These are phyloP conservation scores for Thermothelomyces thermophilus DNA, from an alignment of 2,329 filamentous ascomycete genomes.

Conservation along the genomic window DNA sequence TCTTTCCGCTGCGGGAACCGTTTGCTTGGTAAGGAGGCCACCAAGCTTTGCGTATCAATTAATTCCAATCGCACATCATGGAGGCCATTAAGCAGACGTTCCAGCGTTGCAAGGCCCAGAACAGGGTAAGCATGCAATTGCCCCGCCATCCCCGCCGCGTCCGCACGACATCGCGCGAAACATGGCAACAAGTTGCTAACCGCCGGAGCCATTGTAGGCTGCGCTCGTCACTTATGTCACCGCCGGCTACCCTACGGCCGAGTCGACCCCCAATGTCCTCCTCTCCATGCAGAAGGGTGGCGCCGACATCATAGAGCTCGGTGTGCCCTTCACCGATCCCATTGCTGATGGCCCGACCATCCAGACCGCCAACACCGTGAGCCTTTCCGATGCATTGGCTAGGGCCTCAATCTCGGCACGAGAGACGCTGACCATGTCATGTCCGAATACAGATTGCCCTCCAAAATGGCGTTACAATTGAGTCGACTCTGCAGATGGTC, in stretches of 20 bases:
- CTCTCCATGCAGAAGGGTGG: slow-evolving; percentile 89
- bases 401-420: slow-evolving; percentile 67
- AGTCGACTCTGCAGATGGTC: slow-evolving; percentile 74
- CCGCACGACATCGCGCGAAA: too few relatives aligned
- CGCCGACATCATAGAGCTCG: slow-evolving; percentile 94
- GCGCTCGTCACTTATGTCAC: slow-evolving; percentile 96
- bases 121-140: slow-evolving; percentile 40
- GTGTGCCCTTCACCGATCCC: slow-evolving; percentile 93
- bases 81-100: slow-evolving; percentile 55
- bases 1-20: neutral
- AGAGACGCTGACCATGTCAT: slow-evolving; percentile 46
- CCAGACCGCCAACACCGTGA: slow-evolving; percentile 84
- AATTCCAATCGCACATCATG: slow-evolving; percentile 35
- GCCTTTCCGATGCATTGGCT: slow-evolving; percentile 44
- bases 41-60: slow-evolving; percentile 5
- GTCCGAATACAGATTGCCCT: slow-evolving; percentile 52
- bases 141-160: slow-evolving; percentile 25
- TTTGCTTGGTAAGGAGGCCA: neutral
- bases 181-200: slow-evolving; percentile 1
- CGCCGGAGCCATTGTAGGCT: slow-evolving; percentile 43
- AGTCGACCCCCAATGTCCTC: slow-evolving; percentile 76
- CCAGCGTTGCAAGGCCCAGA: slow-evolving; percentile 52
- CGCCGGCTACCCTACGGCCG: slow-evolving; percentile 79
- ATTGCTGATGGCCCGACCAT: slow-evolving; percentile 98
- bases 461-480: slow-evolving; percentile 79